These are phyloP conservation scores for Voacanga thouarsii DNA, from an alignment of 257 asterid genomes.

Conservation along the genomic window DNA sequence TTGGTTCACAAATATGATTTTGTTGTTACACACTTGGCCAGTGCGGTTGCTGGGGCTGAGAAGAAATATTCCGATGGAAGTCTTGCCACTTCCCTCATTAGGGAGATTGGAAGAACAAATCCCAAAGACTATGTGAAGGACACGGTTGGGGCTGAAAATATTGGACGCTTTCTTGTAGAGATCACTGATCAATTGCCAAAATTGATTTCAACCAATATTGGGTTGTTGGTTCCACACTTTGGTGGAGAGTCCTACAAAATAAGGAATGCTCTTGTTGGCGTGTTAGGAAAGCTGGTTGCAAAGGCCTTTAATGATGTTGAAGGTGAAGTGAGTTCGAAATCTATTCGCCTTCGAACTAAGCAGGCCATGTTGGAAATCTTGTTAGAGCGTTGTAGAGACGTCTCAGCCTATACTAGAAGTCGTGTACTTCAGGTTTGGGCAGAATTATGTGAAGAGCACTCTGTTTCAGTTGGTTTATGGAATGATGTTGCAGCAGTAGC, in stretches of 20 bases:
- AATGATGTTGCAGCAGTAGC: conserved; percentile 90
- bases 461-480: conserved; percentile 93
- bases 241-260: conserved; percentile 96
- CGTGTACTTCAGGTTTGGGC: conserved; percentile 98
- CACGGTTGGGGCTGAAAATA: conserved; percentile 88
- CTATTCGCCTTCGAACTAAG: conserved; percentile 80
- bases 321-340: conserved; percentile 78
- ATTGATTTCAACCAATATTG: conserved; percentile 72
- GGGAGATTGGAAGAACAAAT: conserved; percentile 84
- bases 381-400: conserved; percentile 95
- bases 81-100: conserved; percentile 68
- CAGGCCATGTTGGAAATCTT: conserved; percentile 97
- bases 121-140: conserved; percentile 88
- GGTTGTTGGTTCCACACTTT: conserved; percentile 90
- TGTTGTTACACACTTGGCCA: conserved; percentile 75
- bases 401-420: conserved; percentile 96
- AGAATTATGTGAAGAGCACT: conserved; percentile 89
- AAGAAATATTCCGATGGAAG: conserved; percentile 81
- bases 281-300: conserved; percentile 75
- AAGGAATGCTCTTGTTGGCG: conserved; percentile 94
- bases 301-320: conserved; percentile 84
- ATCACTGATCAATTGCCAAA: conserved; percentile 81
- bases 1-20: conserved; percentile 83
- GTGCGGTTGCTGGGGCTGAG: conserved; percentile 79
- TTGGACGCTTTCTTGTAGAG: conserved; percentile 90